Conservation (phyloP, 345 rosid species). For the Lumnitzera littorea region DNA sequence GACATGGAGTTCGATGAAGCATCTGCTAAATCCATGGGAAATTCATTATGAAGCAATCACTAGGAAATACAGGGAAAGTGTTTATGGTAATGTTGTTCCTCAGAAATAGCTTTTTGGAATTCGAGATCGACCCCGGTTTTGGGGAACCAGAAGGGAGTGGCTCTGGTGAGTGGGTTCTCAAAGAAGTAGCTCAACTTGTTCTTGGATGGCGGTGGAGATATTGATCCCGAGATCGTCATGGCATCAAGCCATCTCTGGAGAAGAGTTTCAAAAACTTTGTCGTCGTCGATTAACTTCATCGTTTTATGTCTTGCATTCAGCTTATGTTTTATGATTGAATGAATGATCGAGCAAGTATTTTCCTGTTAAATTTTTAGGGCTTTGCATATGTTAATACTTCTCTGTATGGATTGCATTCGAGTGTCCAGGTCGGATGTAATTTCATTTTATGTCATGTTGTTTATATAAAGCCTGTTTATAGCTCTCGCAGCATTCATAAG, state of each 20-base stretch:
- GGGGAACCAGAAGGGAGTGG: conserved; percentile 35
- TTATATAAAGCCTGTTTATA: conserved; percentile 7
- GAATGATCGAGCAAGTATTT: neutral
- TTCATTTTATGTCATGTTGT: conserved; percentile 8
- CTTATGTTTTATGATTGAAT: neutral
- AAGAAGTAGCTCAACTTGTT: conserved; percentile 56
- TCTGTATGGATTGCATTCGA: no score
- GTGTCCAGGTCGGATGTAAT: no score
- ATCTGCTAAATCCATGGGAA: conserved; percentile 27
- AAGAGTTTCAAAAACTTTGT: conserved; percentile 33
- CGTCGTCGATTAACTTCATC: conserved; percentile 26
- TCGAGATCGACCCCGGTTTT: conserved; percentile 41
- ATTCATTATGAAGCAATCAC: conserved; percentile 33
- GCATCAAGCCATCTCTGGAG: conserved; percentile 34
- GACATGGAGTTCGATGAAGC: conserved; percentile 64
- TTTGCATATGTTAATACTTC: conserved; percentile 7
- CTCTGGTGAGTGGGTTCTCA: conserved; percentile 56
- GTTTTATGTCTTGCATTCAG: neutral
- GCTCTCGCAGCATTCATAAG: no score
- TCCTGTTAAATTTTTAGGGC: conserved; percentile 7
- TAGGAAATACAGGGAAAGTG: conserved; percentile 35
- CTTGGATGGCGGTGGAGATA: conserved; percentile 30
- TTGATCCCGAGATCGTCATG: conserved; percentile 32
- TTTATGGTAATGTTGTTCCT: conserved; percentile 42
- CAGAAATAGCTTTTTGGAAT: conserved; percentile 65